Base-by-base conservation (phyloP, 441 rosid species). In the Cnidoscolus chayamansa region DNA sequence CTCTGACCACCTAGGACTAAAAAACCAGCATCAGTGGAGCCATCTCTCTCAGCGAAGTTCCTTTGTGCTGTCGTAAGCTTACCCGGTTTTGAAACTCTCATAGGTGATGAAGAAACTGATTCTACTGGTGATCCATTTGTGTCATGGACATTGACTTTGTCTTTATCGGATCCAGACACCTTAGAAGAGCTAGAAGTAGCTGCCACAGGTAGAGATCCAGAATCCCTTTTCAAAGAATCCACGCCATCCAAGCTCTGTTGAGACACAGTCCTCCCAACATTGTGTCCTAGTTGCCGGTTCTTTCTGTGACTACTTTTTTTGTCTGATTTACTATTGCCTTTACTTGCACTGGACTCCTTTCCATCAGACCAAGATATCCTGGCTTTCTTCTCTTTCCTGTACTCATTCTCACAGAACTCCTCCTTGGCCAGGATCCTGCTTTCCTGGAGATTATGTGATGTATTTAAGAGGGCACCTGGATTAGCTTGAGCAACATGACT, bases 101-200 rank as follows among this genome's bases (percentile, higher is more conserved):
- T 57, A 59, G 96, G 98, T 50, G 97, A 92, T 67, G 99, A 95
- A 74, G 98, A 88, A 81, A 92, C 98, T 57, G 97, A 92, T 81
- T 88, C 96, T 64, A 89, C 99, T 9, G 98, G 98, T 10, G 99
- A 95, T 72, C 89, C 93, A 82, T 89, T 95, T 43, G 83, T 84
- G 74, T 88, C 97, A 35, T 78, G 90, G 77, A 87, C 81, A 82
- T 84, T 81, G 72, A 80, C 75, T 81, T 85, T 89, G 68, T 84
- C 84, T 85, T 88, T 88, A 73, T 82, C 89, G 73, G 96, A 92
- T 81, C 89, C 88, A 72, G 96, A 93, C 77, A 94, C 87, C 85
- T 91, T 96, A 66, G 97, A 96, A 56, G 99, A 93, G 82, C 96
- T 93, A 35, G 99, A 90, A 51, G 96, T 85, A 72, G 98, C 95